Evolutionary conservation across 306 rosid genomes (phyloP).

Genomic region (Cucumis melo): DNA sequence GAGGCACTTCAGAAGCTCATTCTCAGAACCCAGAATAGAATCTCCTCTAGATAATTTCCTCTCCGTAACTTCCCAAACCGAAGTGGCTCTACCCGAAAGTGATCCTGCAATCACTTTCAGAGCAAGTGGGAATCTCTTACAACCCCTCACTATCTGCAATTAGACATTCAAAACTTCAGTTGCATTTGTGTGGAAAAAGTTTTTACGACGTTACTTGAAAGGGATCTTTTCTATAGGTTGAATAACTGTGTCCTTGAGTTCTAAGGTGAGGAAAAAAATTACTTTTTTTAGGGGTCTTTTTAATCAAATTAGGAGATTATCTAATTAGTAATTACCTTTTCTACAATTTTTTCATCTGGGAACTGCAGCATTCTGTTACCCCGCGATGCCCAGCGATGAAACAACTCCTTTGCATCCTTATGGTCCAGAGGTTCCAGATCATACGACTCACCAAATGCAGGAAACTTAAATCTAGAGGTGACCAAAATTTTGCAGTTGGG

Average conservation of each 20-base stretch:
- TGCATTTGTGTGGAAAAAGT: not conserved
- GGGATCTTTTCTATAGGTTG: too few species aligned
- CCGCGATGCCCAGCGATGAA: not conserved
- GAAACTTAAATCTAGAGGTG: constrained; percentile 2
- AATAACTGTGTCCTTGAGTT: too few species aligned
- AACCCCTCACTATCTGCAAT: constrained; percentile 38
- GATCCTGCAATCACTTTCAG: constrained; percentile 31
- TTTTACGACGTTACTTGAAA: too few species aligned
- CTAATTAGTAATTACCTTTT: not conserved
- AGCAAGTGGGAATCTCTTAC: constrained; percentile 35
- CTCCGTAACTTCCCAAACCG: constrained; percentile 21
- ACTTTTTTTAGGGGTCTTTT: not conserved
- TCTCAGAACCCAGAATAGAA: constrained; percentile 16
- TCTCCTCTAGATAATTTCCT: constrained; percentile 14
- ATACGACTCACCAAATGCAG: not conserved
- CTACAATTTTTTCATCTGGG: not conserved
- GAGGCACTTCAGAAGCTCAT: constrained; percentile 20
- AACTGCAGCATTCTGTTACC: not conserved
- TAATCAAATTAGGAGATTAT: not conserved
- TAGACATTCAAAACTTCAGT: constrained; percentile 2
- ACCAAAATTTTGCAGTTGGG: not conserved
- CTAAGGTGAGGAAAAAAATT: too few species aligned
- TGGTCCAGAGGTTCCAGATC: not conserved
- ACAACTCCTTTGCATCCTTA: not conserved
- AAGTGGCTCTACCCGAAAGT: constrained; percentile 8